Evolutionary conservation across 83 land plant species (phyloP).

Genomic region (Diphasiastrum complanatum): DNA sequence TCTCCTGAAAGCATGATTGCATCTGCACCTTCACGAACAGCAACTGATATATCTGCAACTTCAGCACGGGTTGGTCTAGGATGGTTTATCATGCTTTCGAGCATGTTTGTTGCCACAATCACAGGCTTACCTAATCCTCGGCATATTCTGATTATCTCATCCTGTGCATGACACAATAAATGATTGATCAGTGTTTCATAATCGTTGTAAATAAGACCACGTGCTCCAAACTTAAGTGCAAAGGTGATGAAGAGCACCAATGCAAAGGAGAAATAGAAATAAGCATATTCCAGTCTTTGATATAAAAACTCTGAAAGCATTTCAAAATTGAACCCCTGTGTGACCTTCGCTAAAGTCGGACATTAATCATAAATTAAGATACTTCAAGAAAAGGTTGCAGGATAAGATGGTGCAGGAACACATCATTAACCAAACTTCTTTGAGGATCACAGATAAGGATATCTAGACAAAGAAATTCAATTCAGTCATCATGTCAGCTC

Average conservation of each 20-base stretch:
- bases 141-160: slow-evolving; percentile 83
- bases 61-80: slow-evolving; percentile 98
- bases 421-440: too few relatives aligned
- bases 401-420: too few relatives aligned
- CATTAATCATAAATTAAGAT: neutral
- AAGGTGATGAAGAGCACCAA: too few relatives aligned
- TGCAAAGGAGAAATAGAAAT: too few relatives aligned
- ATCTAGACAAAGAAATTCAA: neutral
- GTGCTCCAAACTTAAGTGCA: too few relatives aligned
- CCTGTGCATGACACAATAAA: slow-evolving; percentile 45
- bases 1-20: slow-evolving; percentile 98
- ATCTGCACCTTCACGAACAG: slow-evolving; percentile 97
- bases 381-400: too few relatives aligned
- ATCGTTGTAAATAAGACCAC: too few relatives aligned
- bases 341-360: too few relatives aligned
- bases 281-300: too few relatives aligned
- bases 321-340: too few relatives aligned
- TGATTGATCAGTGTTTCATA: neutral
- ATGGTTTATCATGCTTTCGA: slow-evolving; percentile 96
- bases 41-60: slow-evolving; percentile 96
- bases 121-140: slow-evolving; percentile 82
- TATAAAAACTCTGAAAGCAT: too few relatives aligned
- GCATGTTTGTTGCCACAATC: slow-evolving; percentile 97
- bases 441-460: neutral
- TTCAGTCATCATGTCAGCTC: too few relatives aligned